These are phyloP conservation scores for Candida yuanshanica DNA, from an alignment of 805 yeast species.

Conservation along the genomic window DNA sequence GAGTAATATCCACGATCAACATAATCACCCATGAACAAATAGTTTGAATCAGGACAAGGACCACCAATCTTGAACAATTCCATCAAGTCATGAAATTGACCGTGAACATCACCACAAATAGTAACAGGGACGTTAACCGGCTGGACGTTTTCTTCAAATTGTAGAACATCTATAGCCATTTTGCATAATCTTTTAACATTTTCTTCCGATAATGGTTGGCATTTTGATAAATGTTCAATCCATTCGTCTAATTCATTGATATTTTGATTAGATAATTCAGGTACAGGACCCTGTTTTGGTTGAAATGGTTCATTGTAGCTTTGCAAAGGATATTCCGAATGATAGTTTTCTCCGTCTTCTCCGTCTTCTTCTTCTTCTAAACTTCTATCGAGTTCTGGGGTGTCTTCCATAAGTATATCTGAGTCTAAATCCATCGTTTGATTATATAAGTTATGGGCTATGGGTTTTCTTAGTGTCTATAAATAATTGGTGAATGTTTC, in stretches of 20 bases:
- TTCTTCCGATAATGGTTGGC: conserved; percentile 77
- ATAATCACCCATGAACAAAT: conserved; percentile 86
- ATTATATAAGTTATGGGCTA: too few species aligned
- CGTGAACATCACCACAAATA: conserved; percentile 95
- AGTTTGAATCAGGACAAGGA: conserved; percentile 87
- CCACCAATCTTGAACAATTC: conserved; percentile 93
- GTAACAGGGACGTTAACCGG: conserved; percentile 95
- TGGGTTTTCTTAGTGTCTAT: too few species aligned
- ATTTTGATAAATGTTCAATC: conserved; percentile 72
- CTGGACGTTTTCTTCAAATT: conserved; percentile 90
- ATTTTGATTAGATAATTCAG: conserved; percentile 36
- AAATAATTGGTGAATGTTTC: too few species aligned
- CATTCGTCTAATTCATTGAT: conserved; percentile 77
- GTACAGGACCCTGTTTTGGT: conserved; percentile 33
- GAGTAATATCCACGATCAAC: conserved; percentile 85
- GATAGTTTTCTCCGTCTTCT: too few species aligned
- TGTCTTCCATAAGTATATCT: conserved; percentile 84
- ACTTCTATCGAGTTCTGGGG: conserved; percentile 34
- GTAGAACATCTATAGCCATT: conserved; percentile 88
- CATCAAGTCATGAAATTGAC: conserved; percentile 92
- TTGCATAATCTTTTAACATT: conserved; percentile 77
- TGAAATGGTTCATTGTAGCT: conserved; percentile 25
- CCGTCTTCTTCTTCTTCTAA: conserved; percentile 30
- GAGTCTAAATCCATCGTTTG: conserved; percentile 65
- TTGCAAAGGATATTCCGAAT: conserved; percentile 13